These are phyloP conservation scores for Zoysia pacifica DNA, from an alignment of 176 grass and related monocot species.

Conservation along the genomic window DNA sequence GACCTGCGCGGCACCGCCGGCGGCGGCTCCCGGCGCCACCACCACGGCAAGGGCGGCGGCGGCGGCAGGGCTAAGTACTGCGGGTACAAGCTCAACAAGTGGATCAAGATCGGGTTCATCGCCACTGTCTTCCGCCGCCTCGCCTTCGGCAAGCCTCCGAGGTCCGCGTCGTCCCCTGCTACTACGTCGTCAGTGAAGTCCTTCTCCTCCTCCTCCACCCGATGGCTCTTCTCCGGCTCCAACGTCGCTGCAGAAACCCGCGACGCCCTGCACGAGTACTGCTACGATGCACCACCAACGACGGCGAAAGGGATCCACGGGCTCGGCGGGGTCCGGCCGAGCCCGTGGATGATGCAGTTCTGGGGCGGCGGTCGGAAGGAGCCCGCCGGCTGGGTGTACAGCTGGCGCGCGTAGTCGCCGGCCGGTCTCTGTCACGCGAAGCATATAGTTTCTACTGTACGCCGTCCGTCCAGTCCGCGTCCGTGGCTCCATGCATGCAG, in stretches of 20 bases:
- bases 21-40: constrained; percentile 8
- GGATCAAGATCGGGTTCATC: constrained; percentile 53
- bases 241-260: not conserved
- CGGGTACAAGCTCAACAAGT: constrained; percentile 37
- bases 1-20: not conserved
- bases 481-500: not conserved
- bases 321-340: constrained; percentile 22
- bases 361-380: constrained; percentile 36
- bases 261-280: not conserved
- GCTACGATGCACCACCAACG: not conserved
- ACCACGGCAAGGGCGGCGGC: no score
- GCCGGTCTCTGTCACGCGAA: constrained; percentile 15
- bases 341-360: constrained; percentile 46
- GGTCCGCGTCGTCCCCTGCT: not conserved
- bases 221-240: constrained; percentile 55
- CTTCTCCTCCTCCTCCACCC: constrained; percentile 33
- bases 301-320: not conserved
- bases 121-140: constrained; percentile 49
- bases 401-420: constrained; percentile 27
- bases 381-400: constrained; percentile 25
- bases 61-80: no score
- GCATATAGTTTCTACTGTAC: not conserved
- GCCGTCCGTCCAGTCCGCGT: not conserved
- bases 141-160: constrained; percentile 15
- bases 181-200: constrained; percentile 31